These are phyloP conservation scores for Paramecium tetraurelia DNA, from an alignment of 73 alveolate species.

Conservation along the genomic window DNA sequence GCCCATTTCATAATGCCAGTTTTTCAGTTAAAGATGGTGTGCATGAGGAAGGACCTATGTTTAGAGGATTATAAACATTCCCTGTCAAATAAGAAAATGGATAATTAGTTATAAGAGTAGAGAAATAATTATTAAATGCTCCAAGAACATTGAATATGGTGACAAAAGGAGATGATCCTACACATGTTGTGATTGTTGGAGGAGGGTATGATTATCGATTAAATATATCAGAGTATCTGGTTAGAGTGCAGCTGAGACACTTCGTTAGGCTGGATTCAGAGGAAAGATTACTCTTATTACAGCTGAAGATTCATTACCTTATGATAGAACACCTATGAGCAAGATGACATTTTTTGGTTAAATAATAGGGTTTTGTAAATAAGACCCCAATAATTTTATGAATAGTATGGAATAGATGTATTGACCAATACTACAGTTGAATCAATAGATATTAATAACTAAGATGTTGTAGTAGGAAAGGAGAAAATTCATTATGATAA, in stretches of 20 bases:
- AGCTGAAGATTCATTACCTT: constrained; percentile 79
- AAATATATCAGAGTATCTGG: constrained; percentile 75
- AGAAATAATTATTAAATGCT: constrained; percentile 54
- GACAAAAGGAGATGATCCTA: constrained; percentile 78
- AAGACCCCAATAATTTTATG: constrained; percentile 65
- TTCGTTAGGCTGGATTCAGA: constrained; percentile 79
- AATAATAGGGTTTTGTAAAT: constrained; percentile 40
- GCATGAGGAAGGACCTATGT: constrained; percentile 84
- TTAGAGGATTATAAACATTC: constrained; percentile 83
- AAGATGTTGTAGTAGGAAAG: constrained; percentile 63
- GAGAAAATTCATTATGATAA: constrained; percentile 71
- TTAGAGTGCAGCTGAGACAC: constrained; percentile 88
- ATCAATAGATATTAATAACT: constrained; percentile 58
- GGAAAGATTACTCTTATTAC: constrained; percentile 84
- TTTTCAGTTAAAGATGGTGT: constrained; percentile 83
- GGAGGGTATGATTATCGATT: constrained; percentile 71
- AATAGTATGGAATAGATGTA: constrained; percentile 72
- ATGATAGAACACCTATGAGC: constrained; percentile 80
- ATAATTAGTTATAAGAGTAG: constrained; percentile 70
- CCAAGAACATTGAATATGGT: constrained; percentile 71
- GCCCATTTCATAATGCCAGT: constrained; percentile 94
- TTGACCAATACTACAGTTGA: constrained; percentile 57
- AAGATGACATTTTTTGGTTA: constrained; percentile 66
- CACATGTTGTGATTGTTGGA: constrained; percentile 81
- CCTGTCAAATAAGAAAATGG: constrained; percentile 76